Evolutionary conservation across 257 asterid genomes (phyloP).

Genomic region (Vinca minor): DNA sequence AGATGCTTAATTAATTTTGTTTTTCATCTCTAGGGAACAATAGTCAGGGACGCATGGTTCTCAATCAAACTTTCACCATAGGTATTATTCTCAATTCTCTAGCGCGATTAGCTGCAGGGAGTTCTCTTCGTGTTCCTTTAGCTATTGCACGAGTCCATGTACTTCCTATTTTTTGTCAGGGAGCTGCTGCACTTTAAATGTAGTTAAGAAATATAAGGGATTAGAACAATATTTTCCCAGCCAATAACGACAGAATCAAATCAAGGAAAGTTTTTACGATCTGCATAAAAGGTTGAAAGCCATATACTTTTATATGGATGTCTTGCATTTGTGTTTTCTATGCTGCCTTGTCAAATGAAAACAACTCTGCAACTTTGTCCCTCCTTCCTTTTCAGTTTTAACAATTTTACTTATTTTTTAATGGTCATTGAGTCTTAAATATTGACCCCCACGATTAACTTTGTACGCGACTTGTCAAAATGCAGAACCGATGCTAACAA

Average conservation of each 20-base stretch:
- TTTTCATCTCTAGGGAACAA: conserved; percentile 49
- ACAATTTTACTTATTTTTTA: background rate
- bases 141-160: background rate
- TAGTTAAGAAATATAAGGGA: too few relatives aligned
- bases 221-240: background rate
- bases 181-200: background rate
- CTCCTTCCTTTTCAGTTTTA: background rate
- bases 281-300: background rate
- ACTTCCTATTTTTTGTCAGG: background rate
- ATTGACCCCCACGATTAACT: background rate
- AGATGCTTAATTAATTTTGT: conserved; percentile 4
- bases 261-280: background rate
- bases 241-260: background rate
- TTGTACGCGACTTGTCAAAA: background rate
- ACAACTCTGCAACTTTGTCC: background rate
- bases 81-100: conserved; percentile 36
- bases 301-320: background rate
- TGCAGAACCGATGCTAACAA: conserved; percentile 92
- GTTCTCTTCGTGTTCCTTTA: background rate
- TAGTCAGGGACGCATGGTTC: conserved; percentile 63
- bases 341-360: background rate
- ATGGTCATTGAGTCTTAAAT: background rate
- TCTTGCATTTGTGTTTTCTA: background rate
- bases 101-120: background rate
- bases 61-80: conserved; percentile 90